Base-by-base conservation (phyloP, 2,329 filamentous ascomycete genomes). In the Chrysosporium keratinophilum region DNA sequence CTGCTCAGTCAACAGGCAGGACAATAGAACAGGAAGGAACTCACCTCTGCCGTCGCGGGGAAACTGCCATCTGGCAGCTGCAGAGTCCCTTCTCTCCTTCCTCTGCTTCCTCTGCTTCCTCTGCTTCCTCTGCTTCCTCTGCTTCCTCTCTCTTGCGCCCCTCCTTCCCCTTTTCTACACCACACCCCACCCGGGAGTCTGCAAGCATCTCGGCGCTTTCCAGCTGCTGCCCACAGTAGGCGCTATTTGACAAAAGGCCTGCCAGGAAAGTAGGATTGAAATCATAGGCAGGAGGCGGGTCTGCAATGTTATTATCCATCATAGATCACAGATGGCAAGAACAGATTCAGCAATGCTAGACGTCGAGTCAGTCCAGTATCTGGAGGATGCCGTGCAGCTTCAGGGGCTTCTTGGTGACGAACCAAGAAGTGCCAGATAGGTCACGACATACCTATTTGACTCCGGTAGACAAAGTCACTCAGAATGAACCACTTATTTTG, bases 21-120 rank as follows among this genome's bases (percentile, higher is more conserved):
- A 33, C 17, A 14, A 31, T 11, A 33, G 17, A 50, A 50, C 37
- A 33, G 48, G 48, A 50, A 50, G 37, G 37, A 41, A 50, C 48
- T 50, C 35, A 50, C 48, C 48, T 40, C 10, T 19, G 17, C 12
- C 20, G 15, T 39, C 20, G 46, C 46, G 10, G 42, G 15, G 39
- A 2, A 33, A n/a, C 35, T 37, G 35, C 11, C n/a, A n/a, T 37
- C 35, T 37, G 35, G 35, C 35, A n/a, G n/a, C n/a, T 3, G 35
- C 35, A 37, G 35, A 37, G 35, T 3, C 35, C 5, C 35, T 12
- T 12, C 35, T 37, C 35, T 37, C 35, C 11, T 37, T 37, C 35
- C 6, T 34, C 33, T 34, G 6, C 33, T 12, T 34, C 12, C 12
- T 34, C 33, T 34, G 33, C 33, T 12, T 12, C 33, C 33, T 12